A percentile compares a stretch with the other conserved stretches of the same genome.
Evolutionary conservation across 352 stramenopile genomes (phyloP).

Genomic region (Pythium rishiriense): DNA sequence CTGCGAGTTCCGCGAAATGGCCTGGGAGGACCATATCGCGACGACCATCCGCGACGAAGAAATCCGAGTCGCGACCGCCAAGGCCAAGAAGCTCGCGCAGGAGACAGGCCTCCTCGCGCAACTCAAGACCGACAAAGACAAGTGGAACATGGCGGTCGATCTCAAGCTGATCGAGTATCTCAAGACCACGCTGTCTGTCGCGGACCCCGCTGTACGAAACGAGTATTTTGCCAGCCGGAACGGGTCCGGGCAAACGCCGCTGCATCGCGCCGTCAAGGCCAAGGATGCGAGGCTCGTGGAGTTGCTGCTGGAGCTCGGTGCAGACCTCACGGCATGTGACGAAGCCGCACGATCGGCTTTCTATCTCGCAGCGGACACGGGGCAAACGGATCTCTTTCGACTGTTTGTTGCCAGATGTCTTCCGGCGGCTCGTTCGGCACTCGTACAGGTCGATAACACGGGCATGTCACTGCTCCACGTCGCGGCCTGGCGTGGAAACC

Average conservation of each 20-base stretch:
- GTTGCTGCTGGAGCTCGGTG: slow-evolving; percentile 41
- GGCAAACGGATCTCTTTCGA: slow-evolving; percentile 45
- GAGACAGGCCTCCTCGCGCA: slow-evolving; percentile 55
- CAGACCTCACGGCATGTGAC: slow-evolving; percentile 38
- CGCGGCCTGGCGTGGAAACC: slow-evolving; percentile 39
- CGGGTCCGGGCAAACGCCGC: slow-evolving; percentile 47
- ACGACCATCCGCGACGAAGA: slow-evolving; percentile 31
- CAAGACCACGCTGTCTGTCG: slow-evolving; percentile 31
- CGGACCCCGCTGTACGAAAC: slow-evolving; percentile 14
- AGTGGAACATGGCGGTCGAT: slow-evolving; percentile 75
- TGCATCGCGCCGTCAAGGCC: slow-evolving; percentile 51
- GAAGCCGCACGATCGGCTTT: slow-evolving; percentile 45
- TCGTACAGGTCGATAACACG: slow-evolving; percentile 38
- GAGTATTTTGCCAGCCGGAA: slow-evolving; percentile 46
- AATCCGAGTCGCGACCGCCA: slow-evolving; percentile 18
- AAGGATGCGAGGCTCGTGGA: slow-evolving; percentile 45
- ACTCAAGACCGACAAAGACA: slow-evolving; percentile 54
- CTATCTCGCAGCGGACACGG: slow-evolving; percentile 45
- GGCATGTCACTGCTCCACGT: slow-evolving; percentile 54
- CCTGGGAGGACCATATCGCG: slow-evolving; percentile 63
- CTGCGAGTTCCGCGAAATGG: slow-evolving; percentile 57
- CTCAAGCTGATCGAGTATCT: slow-evolving; percentile 49
- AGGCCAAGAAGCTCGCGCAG: slow-evolving; percentile 49
- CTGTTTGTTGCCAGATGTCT: slow-evolving; percentile 29
- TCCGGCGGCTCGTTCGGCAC: slow-evolving; percentile 13